phyloP scores from a whole-genome alignment of 306 rosid species.

The Dalbergia oliveri region DNA sequence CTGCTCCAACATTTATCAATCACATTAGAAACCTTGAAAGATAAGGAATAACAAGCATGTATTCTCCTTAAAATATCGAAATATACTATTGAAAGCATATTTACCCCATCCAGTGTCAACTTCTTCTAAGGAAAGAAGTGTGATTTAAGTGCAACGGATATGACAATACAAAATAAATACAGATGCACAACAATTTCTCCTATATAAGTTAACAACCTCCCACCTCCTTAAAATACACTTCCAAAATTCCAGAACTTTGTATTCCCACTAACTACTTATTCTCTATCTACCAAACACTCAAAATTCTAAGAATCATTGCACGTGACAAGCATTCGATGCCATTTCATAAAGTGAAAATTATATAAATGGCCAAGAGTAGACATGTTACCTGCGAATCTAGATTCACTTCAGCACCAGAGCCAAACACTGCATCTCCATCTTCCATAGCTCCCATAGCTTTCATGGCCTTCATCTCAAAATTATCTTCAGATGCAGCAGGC shows the following conservation, averaged over 20 bases:
- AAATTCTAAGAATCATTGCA: not conserved
- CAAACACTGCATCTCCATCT: conserved; percentile 97
- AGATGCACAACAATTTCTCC: not conserved
- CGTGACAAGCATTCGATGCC: not conserved
- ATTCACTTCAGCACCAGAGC: conserved; percentile 90
- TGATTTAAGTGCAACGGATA: not conserved
- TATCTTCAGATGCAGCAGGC: conserved; percentile 84
- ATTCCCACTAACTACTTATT: not conserved
- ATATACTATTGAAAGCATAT: not conserved
- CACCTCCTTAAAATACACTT: not conserved
- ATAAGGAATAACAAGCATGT: not conserved
- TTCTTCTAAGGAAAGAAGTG: not conserved
- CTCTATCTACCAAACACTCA: conserved; percentile 1
- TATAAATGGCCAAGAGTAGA: conserved; percentile 5
- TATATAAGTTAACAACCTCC: not conserved
- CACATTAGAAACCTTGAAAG: conserved; percentile 9
- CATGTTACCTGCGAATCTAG: conserved; percentile 86
- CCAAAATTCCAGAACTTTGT: conserved; percentile 2
- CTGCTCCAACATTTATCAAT: conserved; percentile 57
- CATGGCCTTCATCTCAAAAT: conserved; percentile 87
- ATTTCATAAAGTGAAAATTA: conserved; percentile 18
- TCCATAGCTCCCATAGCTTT: conserved; percentile 96
- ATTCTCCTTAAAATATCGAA: not conserved
- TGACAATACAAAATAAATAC: not conserved
- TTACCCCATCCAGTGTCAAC: not conserved